phyloP scores from a whole-genome alignment of 1,284 basidiomycete genomes.

The Trichosporon sp. region DNA sequence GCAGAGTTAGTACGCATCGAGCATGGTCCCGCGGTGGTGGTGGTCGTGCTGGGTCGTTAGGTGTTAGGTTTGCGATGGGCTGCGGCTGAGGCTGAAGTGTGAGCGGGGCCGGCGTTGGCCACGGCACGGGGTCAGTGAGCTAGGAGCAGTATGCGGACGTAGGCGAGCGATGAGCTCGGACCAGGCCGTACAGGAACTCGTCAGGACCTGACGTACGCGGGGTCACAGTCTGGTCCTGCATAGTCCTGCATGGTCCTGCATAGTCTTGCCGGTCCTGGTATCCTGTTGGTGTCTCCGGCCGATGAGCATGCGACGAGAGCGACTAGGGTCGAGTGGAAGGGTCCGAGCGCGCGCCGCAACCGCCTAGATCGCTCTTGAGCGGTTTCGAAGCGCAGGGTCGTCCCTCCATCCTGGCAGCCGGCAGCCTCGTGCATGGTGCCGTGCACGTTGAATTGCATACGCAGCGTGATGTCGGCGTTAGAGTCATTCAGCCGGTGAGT shows the following conservation, averaged over 20 bases:
- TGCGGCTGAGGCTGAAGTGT: not conserved
- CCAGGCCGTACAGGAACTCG: not conserved
- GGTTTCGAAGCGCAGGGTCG: not conserved
- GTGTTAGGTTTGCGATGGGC: constrained; percentile 4
- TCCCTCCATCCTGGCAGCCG: not conserved
- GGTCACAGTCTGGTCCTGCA: too few relatives aligned
- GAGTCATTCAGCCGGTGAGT: not conserved
- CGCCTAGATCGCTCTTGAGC: constrained; percentile 2
- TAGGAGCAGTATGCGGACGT: not conserved
- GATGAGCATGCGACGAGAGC: not conserved
- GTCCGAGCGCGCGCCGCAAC: constrained; percentile 14
- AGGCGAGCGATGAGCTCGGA: not conserved
- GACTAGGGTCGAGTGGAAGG: not conserved
- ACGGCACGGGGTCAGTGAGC: constrained; percentile 13
- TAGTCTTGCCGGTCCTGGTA: not conserved
- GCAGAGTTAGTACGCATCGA: not conserved
- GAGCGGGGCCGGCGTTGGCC: constrained; percentile 1
- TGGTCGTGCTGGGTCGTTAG: not conserved
- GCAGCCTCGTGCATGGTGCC: not conserved
- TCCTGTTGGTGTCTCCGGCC: not conserved
- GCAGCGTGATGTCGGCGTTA: not conserved
- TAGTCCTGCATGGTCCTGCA: too few relatives aligned
- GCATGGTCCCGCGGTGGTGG: not conserved
- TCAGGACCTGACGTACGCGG: not conserved
- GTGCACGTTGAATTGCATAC: not conserved